A percentile compares a stretch with the other conserved stretches of the same genome.
Evolutionary conservation across 2,329 filamentous ascomycete genomes (phyloP).

Genomic region (Xylaria sp.): DNA sequence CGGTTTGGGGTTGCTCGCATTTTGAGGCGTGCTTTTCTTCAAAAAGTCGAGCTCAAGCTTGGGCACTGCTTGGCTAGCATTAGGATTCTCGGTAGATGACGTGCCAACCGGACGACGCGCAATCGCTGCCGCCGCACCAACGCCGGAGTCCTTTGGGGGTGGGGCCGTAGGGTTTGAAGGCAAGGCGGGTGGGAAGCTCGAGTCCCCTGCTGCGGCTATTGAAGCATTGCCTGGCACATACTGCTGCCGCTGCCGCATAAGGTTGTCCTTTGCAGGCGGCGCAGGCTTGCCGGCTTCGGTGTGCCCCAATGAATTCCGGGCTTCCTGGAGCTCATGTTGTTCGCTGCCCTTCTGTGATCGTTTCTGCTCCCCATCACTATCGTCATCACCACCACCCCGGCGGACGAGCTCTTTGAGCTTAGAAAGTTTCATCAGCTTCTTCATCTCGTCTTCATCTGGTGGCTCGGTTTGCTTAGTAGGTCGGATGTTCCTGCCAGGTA

Average conservation of each 20-base stretch:
- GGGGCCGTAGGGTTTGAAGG: slow-evolving; percentile 10
- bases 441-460: slow-evolving; percentile 26
- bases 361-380: slow-evolving; percentile 3
- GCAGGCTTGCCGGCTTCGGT: slow-evolving; percentile 12
- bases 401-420: slow-evolving; percentile 34
- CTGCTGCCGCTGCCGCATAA: slow-evolving; percentile 4
- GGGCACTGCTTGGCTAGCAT: slow-evolving; percentile 20
- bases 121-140: slow-evolving; percentile 25
- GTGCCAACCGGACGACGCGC: slow-evolving; percentile 32
- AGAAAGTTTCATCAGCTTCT: slow-evolving; percentile 20
- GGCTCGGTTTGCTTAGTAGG: slow-evolving; percentile 29
- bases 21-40: slow-evolving; percentile 18
- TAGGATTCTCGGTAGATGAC: slow-evolving; percentile 19
- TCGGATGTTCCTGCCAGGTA: slow-evolving; percentile 38
- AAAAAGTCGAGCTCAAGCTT: slow-evolving; percentile 7
- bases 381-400: slow-evolving; percentile 7
- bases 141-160: slow-evolving; percentile 30
- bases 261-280: slow-evolving; percentile 18
- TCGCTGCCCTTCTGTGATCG: not conserved
- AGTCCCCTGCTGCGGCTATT: not conserved
- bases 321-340: slow-evolving; percentile 1
- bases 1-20: slow-evolving; percentile 20
- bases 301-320: not conserved
- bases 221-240: not conserved
- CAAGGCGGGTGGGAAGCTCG: not conserved